Base-by-base conservation (phyloP, 495 filamentous ascomycete genomes). In the Aspergillus saccharolyticus region DNA sequence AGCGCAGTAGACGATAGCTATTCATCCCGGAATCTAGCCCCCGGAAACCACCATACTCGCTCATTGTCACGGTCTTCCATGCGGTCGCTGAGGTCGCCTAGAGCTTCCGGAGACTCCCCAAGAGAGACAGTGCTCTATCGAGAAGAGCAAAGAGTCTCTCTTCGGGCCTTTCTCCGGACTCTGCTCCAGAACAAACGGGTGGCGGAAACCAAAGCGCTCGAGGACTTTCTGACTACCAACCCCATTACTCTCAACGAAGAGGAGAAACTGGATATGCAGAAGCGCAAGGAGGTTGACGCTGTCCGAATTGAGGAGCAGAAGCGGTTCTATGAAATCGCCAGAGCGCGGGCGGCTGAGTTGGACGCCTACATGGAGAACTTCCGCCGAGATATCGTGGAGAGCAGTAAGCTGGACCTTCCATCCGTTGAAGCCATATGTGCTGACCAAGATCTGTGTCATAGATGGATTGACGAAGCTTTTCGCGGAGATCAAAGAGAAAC, bases 341-440 rank as follows among this genome's bases (percentile, higher is more conserved):
- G 90, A 58, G 85, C 91, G 69, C 87, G 94, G 52, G 94, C 94
- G 15, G 85, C 87, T 3, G 95, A 97, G 64, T 72, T 98, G 49
- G 95, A 98, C 74, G 88, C 96, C 8, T 97, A 97, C 67, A 98
- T 98, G 94, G 94, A 98, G 73, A 82, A 81, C 39, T 90, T 90
- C 69, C 75, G 87, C 44, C 73, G 84, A 51, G 85, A 88, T 60
- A 86, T 90, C 64, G 86, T 90, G 25, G 87, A 90, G 68, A 76
- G 75, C 73, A 94, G 85, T 93, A 80, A 68, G 87, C 80, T 39
- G 12, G 3, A 21, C 15, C 15, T 16, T 14, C 24, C n/a, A 14
- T 14, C 22, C 1, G 33, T 12, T 20, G 16, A 42, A 19, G 19
- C 12, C 24, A 21, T 19, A 42, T n/a, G 21, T 47, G 24, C 24